Evolutionary conservation across 257 asterid genomes (phyloP).

Genomic region (Nicotiana attenuata): DNA sequence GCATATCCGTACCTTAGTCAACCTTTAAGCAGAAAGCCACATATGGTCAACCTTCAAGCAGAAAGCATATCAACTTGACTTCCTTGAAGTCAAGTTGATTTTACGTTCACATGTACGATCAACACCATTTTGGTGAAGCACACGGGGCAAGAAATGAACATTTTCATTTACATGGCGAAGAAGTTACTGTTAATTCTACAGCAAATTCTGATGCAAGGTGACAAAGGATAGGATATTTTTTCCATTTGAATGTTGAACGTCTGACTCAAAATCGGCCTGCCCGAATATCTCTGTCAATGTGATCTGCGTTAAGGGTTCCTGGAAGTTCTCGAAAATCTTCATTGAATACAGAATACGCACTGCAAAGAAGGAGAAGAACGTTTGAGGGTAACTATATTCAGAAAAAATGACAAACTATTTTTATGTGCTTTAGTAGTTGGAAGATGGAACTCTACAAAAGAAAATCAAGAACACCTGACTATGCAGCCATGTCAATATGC

Average conservation of each 20-base stretch:
- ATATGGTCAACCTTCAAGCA: no score
- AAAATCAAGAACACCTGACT: background rate
- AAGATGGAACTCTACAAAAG: background rate
- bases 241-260: background rate
- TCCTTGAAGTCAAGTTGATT: background rate
- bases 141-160: background rate
- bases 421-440: background rate
- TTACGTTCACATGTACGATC: background rate
- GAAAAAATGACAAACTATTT: background rate
- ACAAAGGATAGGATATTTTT: background rate
- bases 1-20: background rate
- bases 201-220: background rate
- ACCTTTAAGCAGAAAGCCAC: background rate
- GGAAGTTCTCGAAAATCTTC: slow-evolving; percentile 93
- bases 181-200: background rate
- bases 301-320: slow-evolving; percentile 90
- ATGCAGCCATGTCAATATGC: background rate
- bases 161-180: background rate
- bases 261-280: slow-evolving; percentile 58
- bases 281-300: slow-evolving; percentile 83
- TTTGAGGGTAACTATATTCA: background rate
- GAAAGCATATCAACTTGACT: no score
- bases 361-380: slow-evolving; percentile 32
- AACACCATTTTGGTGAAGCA: background rate
- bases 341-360: slow-evolving; percentile 91